These are phyloP conservation scores for Mycena pura DNA, from an alignment of 768 basidiomycete species.

Conservation along the genomic window DNA sequence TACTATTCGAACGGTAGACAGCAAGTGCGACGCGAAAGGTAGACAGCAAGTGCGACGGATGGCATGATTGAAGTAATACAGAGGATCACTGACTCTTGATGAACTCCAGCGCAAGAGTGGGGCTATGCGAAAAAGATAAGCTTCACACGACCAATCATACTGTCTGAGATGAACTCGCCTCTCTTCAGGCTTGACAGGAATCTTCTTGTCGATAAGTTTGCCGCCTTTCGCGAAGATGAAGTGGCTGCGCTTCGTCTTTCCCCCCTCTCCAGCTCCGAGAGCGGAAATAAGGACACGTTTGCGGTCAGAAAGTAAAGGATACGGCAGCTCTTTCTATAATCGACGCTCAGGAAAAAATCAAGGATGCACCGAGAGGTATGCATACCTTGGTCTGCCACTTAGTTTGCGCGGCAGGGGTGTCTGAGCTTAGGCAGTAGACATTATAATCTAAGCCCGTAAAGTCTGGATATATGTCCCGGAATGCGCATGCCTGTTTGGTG, in stretches of 20 bases:
- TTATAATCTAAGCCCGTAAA: constrained; percentile 72
- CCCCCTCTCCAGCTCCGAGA: constrained; percentile 81
- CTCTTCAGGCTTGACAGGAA: constrained; percentile 87
- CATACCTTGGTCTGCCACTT: constrained; percentile 89
- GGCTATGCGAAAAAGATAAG: constrained; percentile 43
- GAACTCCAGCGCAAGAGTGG: constrained; percentile 70
- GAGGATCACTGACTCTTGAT: constrained; percentile 54
- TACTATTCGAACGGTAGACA: constrained; percentile 18
- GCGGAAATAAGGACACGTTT: constrained; percentile 78
- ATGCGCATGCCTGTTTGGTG: constrained; percentile 92
- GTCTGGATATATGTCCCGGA: constrained; percentile 82
- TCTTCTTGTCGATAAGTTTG: constrained; percentile 81
- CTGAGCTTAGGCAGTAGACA: constrained; percentile 87
- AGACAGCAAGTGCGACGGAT: constrained; percentile 25
- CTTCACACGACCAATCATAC: background rate
- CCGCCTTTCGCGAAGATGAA: constrained; percentile 95
- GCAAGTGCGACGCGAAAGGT: constrained; percentile 23
- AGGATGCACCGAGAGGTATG: background rate
- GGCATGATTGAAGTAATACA: constrained; percentile 7
- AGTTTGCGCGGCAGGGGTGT: constrained; percentile 72
- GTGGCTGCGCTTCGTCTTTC: constrained; percentile 89
- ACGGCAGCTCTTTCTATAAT: constrained; percentile 80
- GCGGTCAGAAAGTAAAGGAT: constrained; percentile 89
- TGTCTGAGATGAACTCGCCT: constrained; percentile 62
- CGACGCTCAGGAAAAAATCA: background rate